Conservation (phyloP, 179 eudicot genomes). For the Dionaea muscipula region DNA sequence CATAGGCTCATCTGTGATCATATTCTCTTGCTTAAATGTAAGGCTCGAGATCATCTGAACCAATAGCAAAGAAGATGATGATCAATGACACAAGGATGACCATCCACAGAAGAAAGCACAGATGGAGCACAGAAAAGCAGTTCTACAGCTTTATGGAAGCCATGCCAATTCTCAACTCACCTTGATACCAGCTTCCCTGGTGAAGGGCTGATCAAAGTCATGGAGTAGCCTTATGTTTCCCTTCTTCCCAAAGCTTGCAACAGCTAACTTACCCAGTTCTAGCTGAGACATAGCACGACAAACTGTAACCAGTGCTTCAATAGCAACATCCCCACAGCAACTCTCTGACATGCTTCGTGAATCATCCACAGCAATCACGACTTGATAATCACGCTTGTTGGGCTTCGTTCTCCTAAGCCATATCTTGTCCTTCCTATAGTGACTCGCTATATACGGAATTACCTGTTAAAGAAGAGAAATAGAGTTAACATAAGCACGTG, state of each 20-base stretch:
- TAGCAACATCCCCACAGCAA: conserved; percentile 73
- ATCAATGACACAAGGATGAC: neutral
- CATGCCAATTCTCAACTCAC: conserved; percentile 43
- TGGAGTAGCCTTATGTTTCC: conserved; percentile 79
- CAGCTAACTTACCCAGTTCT: conserved; percentile 90
- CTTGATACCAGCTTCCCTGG: conserved; percentile 82
- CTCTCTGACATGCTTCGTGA: conserved; percentile 95
- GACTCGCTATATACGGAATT: conserved; percentile 83
- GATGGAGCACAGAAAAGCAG: too few relatives aligned
- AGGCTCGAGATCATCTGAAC: conserved; percentile 85
- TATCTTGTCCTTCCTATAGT: conserved; percentile 87
- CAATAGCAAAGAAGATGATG: conserved; percentile 6
- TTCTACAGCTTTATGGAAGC: too few relatives aligned
- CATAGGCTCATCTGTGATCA: conserved; percentile 64
- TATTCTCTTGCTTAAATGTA: conserved; percentile 89
- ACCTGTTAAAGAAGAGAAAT: conserved; percentile 34
- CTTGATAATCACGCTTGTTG: conserved; percentile 90
- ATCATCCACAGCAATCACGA: conserved; percentile 86
- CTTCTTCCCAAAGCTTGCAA: conserved; percentile 79
- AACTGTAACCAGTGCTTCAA: conserved; percentile 93
- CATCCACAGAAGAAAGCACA: neutral
- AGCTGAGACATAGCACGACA: conserved; percentile 95
- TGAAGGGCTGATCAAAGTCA: conserved; percentile 79
- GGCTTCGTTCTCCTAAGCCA: conserved; percentile 95
- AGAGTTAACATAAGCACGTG: too few relatives aligned